These are phyloP conservation scores for Fusarium sp. DNA, from an alignment of 2,329 filamentous ascomycete species.

Conservation along the genomic window DNA sequence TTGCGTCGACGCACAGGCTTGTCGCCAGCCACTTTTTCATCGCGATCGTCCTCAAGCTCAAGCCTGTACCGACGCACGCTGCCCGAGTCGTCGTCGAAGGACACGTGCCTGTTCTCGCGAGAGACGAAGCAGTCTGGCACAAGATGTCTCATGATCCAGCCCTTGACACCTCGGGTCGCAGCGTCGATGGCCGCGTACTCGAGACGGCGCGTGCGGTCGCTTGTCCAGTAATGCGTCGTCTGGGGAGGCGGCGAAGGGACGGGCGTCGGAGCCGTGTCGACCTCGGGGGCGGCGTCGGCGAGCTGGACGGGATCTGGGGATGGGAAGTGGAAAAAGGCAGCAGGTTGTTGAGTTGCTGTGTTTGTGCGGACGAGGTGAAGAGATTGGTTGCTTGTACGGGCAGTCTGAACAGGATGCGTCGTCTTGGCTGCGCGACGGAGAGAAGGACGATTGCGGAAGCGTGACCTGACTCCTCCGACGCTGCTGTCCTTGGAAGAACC, in stretches of 20 bases:
- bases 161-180: slow-evolving; percentile 68
- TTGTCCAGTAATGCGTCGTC: slow-evolving; percentile 76
- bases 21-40: slow-evolving; percentile 37
- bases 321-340: slow-evolving; percentile 64
- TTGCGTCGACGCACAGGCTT: slow-evolving; percentile 35
- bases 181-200: slow-evolving; percentile 77
- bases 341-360: slow-evolving; percentile 44
- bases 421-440: slow-evolving; percentile 56
- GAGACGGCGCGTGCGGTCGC: slow-evolving; percentile 69
- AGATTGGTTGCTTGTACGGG: slow-evolving; percentile 49
- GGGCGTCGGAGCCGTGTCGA: slow-evolving; percentile 31
- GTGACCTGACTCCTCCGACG: slow-evolving; percentile 37
- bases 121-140: slow-evolving; percentile 72
- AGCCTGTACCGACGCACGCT: slow-evolving; percentile 73
- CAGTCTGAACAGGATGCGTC: slow-evolving; percentile 46
- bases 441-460: slow-evolving; percentile 54
- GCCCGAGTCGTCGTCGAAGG: slow-evolving; percentile 71
- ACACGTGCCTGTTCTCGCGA: slow-evolving; percentile 59
- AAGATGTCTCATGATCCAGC: slow-evolving; percentile 68
- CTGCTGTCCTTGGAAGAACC: slow-evolving; percentile 41
- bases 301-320: slow-evolving; percentile 54
- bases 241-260: slow-evolving; percentile 62
- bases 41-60: slow-evolving; percentile 62
- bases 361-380: slow-evolving; percentile 50
- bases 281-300: slow-evolving; percentile 34